Base-by-base conservation (phyloP, 1,284 basidiomycete species). In the Moesziomyces antarcticus region DNA sequence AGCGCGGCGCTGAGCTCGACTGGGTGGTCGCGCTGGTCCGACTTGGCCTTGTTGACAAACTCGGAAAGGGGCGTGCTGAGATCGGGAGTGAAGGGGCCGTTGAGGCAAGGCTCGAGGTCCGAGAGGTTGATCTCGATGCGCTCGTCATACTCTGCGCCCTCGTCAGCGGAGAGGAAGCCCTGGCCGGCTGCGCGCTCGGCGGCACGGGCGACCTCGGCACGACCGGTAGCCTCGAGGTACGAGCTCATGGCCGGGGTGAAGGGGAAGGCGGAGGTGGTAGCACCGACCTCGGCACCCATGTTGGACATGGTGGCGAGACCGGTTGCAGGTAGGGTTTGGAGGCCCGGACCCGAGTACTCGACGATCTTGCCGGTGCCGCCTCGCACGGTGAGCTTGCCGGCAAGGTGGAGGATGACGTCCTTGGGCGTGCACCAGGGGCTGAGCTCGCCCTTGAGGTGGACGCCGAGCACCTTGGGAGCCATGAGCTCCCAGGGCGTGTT, bases 261-360 rank as follows among this genome's bases (percentile, higher is more conserved):
- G 14, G 95, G 95, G 89, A 99, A 99, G 3, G 93, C 94, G 1
- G 94, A 96, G 0, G 97, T 98, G 3, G 97, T 99, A 8, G 97
- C 97, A 48, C 97, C 97, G 25, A 99, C 94, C 87, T 99, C 97
- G 22, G 97, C 97, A 64, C 97, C 97, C 97, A 99, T 99, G 86
- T 98, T 98, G 59, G 93, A 91, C 68, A 97, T 92, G 5, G 94
- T 98, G 0, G 95, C 94, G 53, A 97, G 78, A 88, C 93, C 95
- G 68, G 97, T 99, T 83, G 95, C 97, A 25, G 95, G 97, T 80
- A 97, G 94, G 54, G 88, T 88, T 63, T 88, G 88, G 11, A 99
- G 93, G 21, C 96, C 96, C n/a, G 93, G 90, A 8, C 97, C 97
- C 84, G 94, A 97, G 85, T 99, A 99, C 86, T 99, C 97, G 72